These are phyloP conservation scores for Chimonanthus praecox DNA, from an alignment of 164 flowering plant genomes.

Conservation along the genomic window DNA sequence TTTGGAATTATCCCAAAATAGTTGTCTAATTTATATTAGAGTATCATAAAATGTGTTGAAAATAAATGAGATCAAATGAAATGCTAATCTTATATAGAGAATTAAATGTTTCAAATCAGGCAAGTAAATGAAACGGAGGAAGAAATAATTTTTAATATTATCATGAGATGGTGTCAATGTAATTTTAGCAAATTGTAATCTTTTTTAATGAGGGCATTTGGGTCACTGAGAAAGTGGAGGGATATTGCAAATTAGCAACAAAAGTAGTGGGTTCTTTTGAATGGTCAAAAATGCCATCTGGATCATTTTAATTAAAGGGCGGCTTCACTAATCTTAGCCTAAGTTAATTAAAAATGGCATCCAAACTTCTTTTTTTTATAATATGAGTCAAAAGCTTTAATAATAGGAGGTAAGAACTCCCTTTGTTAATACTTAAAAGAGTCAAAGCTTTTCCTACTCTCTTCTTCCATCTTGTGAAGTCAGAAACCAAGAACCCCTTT, in stretches of 20 bases:
- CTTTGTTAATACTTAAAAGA: background rate
- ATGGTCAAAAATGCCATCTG: background rate
- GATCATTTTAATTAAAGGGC: background rate
- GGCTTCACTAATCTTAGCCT: background rate
- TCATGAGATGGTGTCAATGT: too few relatives aligned
- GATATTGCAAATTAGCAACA: background rate
- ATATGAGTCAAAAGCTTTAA: conserved; percentile 7
- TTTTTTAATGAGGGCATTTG: background rate
- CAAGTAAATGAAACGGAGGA: too few relatives aligned
- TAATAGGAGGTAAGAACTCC: background rate
- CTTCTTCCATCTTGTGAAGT: conserved; percentile 13
- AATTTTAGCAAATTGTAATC: background rate
- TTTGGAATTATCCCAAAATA: too few relatives aligned
- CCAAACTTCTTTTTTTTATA: background rate
- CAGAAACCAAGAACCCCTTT: conserved; percentile 1
- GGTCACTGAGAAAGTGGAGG: background rate
- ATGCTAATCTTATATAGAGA: too few relatives aligned
- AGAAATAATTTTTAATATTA: too few relatives aligned
- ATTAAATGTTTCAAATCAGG: too few relatives aligned
- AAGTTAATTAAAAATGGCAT: background rate
- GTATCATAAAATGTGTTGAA: too few relatives aligned
- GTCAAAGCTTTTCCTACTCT: conserved; percentile 15
- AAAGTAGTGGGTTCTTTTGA: background rate
- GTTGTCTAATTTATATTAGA: too few relatives aligned
- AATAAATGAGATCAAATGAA: too few relatives aligned